A percentile compares a stretch with the other conserved stretches of the same genome.
Conservation (phyloP, 805 yeast species). For the Blastobotrys muscicola region DNA sequence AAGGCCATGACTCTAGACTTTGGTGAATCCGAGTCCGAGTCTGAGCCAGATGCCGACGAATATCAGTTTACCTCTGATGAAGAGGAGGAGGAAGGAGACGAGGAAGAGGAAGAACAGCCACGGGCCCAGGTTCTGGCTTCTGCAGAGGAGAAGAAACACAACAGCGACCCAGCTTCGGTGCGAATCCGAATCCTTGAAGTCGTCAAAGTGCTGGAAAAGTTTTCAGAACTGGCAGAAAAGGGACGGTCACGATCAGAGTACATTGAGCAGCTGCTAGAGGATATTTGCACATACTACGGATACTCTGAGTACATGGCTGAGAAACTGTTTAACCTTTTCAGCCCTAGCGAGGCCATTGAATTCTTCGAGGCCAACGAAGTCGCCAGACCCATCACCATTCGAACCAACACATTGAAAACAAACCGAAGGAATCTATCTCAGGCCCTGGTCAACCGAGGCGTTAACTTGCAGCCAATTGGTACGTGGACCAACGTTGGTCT, state of each 20-base stretch:
- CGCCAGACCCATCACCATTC: slow-evolving; percentile 89
- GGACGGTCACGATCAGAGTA: slow-evolving; percentile 84
- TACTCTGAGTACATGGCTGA: slow-evolving; percentile 88
- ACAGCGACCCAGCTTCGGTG: slow-evolving; percentile 62
- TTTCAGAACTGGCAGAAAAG: slow-evolving; percentile 70
- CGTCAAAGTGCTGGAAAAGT: slow-evolving; percentile 87
- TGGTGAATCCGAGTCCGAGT: slow-evolving; percentile 14
- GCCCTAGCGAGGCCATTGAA: slow-evolving; percentile 95
- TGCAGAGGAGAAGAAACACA: slow-evolving; percentile 46
- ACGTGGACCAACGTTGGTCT: slow-evolving; percentile 97
- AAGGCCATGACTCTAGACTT: slow-evolving; percentile 14
- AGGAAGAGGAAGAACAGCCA: slow-evolving; percentile 38
- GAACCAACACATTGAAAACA: slow-evolving; percentile 93
- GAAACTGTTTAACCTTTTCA: slow-evolving; percentile 80
- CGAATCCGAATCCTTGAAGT: slow-evolving; percentile 94
- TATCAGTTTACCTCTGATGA: slow-evolving; percentile 17
- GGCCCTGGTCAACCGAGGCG: slow-evolving; percentile 91
- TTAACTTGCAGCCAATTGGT: slow-evolving; percentile 81
- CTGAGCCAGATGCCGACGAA: slow-evolving; percentile 14
- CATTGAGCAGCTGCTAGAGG: slow-evolving; percentile 64
- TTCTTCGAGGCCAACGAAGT: slow-evolving; percentile 98
- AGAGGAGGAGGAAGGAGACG: slow-evolving; percentile 11
- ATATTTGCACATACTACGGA: slow-evolving; percentile 89
- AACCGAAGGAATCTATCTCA: slow-evolving; percentile 95
- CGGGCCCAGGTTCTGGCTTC: slow-evolving; percentile 59